Base-by-base conservation (phyloP, 805 yeast species). In the Candida odintsovae region DNA sequence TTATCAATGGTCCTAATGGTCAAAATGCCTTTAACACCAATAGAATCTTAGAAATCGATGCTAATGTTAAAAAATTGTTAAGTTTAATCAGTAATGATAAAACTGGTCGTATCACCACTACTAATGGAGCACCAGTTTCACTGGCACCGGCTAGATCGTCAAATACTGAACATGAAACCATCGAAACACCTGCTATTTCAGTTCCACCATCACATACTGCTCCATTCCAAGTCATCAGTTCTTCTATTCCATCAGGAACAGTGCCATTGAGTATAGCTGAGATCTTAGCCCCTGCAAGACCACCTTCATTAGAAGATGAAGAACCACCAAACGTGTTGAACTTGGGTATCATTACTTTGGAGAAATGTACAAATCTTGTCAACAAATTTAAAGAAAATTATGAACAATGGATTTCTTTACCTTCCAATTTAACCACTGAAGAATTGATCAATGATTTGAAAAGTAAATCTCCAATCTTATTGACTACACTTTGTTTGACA, bases 371-470 rank as follows among this genome's bases (percentile, higher is more conserved):
- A 7, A 68, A 69, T 16, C 62, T 85, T 36, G 64, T 86, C 52
- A 72, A 71, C 44, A 76, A 75, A 41, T 86, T 86, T 59, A 67
- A 84, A 38, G 77, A 80, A 42, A 73, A 83, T 55, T 86, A 82
- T 57, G 88, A 90, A 5, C 71, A 88, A 26, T 86, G 95, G 95
- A 80, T 84, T 3, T 78, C 86, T 45, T 78, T 86, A 43, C 89
- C 90, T 0, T 73, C 74, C 26, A 67, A 67, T 13, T 57, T 75
- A 31, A 59, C 80, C 5, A 72, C 82, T 0, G 73, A 67, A 18
- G 68, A 66, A 31, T 65, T 86, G 20, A 66, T 83, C 10, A 72
- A 69, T 6, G 62, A 74, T 29, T 69, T 85, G 38, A 60, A 79
- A 36, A 49, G 57, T 21, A 54, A 72, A 35, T 80, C 86, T 19